Base-by-base conservation (phyloP, 2,329 filamentous ascomycete species). In the Diaporthe amygdali region DNA sequence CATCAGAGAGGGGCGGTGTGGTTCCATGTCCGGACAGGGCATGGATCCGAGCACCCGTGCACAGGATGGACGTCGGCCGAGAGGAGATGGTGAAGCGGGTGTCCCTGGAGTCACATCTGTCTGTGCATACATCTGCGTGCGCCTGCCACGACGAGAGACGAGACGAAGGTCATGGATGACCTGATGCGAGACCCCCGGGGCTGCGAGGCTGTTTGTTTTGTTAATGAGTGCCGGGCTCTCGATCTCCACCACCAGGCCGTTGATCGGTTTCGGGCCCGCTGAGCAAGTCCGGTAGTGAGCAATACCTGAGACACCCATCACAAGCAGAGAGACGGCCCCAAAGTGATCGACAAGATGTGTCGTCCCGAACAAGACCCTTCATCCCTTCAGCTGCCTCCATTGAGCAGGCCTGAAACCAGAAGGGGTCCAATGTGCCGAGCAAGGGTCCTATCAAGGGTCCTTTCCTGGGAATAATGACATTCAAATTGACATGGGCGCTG, bases 371-470 rank as follows among this genome's bases (percentile, higher is more conserved):
- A 61, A 32, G 41, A 39, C 56, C 56, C 56, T 63, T 47, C 56
- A 63, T 63, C 56, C 56, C 56, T 63, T 63, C 56, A 46, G 20
- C 6, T 30, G 39, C 8, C 32, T 12, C 17, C 17, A 39, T 63
- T 27, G 27, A 47, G 59, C 41, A 34, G 56, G 56, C 59, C 59
- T 63, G 59, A 63, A 63, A 63, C 59, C 59, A 47, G 59, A 63
- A 63, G 59, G 59, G 59, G 41, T 63, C 56, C 41, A 34, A 47
- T 34, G 59, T 47, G 59, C 41, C 41, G 59, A 12, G 59, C 59
- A 63, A 30, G 59, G 41, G 59, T 63, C 34, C 59, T 47, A 47
- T 7, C 12, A 22, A 63, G 27, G 59, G 59, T 47, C 27, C 56
- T 25, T 10, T n/a, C n/a, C n/a, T 10, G 10, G 34, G 27, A 20